Conservation (phyloP, 2,329 filamentous ascomycete species). For the Colletotrichum filicis region DNA sequence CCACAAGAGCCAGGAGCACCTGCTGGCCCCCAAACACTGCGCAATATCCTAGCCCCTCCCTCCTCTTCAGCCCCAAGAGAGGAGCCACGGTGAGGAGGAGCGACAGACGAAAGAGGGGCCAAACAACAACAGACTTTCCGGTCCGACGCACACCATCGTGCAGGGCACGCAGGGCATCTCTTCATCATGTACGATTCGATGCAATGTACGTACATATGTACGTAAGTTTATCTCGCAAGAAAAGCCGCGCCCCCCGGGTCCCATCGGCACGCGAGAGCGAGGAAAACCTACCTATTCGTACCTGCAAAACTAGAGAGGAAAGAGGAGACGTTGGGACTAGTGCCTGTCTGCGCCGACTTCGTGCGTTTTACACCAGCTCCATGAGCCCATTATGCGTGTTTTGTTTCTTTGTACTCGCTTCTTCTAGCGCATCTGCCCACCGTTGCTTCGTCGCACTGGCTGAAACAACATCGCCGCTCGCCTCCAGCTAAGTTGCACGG, state of each 20-base stretch:
- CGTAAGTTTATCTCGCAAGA: constrained; percentile 22
- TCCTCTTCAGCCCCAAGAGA: constrained; percentile 13
- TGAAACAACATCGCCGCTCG: constrained; percentile 14
- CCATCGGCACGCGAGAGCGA: not conserved
- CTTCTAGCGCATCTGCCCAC: constrained; percentile 14
- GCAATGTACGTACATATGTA: constrained; percentile 18
- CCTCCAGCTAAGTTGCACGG: constrained; percentile 16
- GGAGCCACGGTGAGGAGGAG: not conserved
- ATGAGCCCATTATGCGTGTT: not conserved
- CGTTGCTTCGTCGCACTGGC: constrained; percentile 23
- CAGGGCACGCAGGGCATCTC: constrained; percentile 13
- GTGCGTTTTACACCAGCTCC: not conserved
- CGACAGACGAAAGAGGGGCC: constrained; percentile 2
- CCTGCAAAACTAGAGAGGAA: not conserved
- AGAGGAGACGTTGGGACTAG: constrained; percentile 5
- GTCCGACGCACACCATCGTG: constrained; percentile 28
- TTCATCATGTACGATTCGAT: not conserved
- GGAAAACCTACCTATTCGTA: not conserved
- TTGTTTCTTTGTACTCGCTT: constrained; percentile 2
- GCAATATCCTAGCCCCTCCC: not conserved
- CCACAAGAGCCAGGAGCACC: constrained; percentile 23
- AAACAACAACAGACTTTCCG: constrained; percentile 6
- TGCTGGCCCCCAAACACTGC: not conserved
- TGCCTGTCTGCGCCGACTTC: not conserved
- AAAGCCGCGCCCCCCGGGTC: not conserved